A percentile compares a stretch with the other conserved stretches of the same genome.
These are phyloP conservation scores for Centrapalus pauciflorus DNA, from an alignment of 129 eudicot species.

Conservation along the genomic window DNA sequence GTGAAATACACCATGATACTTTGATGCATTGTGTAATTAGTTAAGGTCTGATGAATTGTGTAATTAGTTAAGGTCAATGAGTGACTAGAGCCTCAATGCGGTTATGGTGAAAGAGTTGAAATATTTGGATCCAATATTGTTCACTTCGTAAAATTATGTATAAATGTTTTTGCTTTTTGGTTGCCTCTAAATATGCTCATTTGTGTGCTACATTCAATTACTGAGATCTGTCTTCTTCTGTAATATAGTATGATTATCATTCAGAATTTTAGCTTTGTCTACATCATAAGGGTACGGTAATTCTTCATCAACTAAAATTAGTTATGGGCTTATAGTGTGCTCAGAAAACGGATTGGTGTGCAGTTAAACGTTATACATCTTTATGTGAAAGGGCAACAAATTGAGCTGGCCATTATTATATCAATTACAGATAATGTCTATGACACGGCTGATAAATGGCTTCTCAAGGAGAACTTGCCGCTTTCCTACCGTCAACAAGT, in stretches of 20 bases:
- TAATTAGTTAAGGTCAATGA: neutral
- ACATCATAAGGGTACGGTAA: neutral
- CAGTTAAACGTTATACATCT: neutral
- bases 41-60: neutral
- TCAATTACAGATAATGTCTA: conserved; percentile 65
- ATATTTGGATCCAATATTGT: no score
- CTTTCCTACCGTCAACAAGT: conserved; percentile 84
- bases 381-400: neutral
- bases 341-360: neutral
- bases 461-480: conserved; percentile 75
- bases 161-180: no score
- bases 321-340: neutral
- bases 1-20: no score
- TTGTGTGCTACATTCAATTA: no score
- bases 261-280: neutral
- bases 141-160: no score
- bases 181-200: no score
- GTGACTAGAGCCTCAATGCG: neutral
- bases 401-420: neutral
- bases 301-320: no score
- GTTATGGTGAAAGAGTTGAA: no score
- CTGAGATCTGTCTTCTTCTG: neutral
- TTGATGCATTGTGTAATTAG: neutral
- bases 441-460: conserved; percentile 94
- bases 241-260: neutral